A percentile compares a stretch with the other conserved stretches of the same genome.
phyloP scores from a whole-genome alignment of 2,329 filamentous ascomycete species.

The Colletotrichum tropicale region DNA sequence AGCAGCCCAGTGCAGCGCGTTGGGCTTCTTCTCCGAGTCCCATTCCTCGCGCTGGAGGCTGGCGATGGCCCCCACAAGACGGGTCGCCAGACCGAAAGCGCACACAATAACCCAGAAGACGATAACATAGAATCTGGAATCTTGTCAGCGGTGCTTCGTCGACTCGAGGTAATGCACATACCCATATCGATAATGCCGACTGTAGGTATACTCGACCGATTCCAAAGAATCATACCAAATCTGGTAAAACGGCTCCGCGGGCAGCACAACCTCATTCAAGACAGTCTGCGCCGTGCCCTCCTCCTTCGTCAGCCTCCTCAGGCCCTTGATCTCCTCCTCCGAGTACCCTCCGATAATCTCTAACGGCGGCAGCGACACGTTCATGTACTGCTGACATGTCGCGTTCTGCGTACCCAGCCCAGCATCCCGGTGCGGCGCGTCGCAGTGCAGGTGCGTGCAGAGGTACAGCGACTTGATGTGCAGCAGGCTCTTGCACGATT shows the following conservation, averaged over 20 bases:
- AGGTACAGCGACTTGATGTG: slow-evolving; percentile 37
- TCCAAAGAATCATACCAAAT: slow-evolving; percentile 44
- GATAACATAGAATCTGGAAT: slow-evolving; percentile 35
- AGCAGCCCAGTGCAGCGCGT: not conserved
- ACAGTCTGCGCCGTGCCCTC: slow-evolving; percentile 23
- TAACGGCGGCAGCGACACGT: slow-evolving; percentile 35
- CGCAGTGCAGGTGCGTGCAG: slow-evolving; percentile 41
- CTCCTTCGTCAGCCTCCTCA: slow-evolving; percentile 32
- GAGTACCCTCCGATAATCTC: slow-evolving; percentile 38
- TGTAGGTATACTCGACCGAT: slow-evolving; percentile 36
- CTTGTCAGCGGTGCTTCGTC: not conserved
- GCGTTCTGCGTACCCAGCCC: slow-evolving; percentile 32
- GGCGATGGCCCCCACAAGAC: slow-evolving; percentile 22
- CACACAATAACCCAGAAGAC: slow-evolving; percentile 45
- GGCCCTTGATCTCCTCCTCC: slow-evolving; percentile 30
- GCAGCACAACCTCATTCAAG: slow-evolving; percentile 36
- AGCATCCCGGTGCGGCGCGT: slow-evolving; percentile 22
- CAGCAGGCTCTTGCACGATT: slow-evolving; percentile 33
- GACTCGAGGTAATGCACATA: slow-evolving; percentile 22
- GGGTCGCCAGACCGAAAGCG: slow-evolving; percentile 37
- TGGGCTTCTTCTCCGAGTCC: slow-evolving; percentile 5
- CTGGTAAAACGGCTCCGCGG: slow-evolving; percentile 34
- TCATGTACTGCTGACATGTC: slow-evolving; percentile 33
- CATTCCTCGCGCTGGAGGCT: not conserved
- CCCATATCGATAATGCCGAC: slow-evolving; percentile 41